A percentile compares a stretch with the other conserved stretches of the same genome.
These are phyloP conservation scores for Mycena maculata DNA, from an alignment of 768 basidiomycete genomes.

Conservation along the genomic window DNA sequence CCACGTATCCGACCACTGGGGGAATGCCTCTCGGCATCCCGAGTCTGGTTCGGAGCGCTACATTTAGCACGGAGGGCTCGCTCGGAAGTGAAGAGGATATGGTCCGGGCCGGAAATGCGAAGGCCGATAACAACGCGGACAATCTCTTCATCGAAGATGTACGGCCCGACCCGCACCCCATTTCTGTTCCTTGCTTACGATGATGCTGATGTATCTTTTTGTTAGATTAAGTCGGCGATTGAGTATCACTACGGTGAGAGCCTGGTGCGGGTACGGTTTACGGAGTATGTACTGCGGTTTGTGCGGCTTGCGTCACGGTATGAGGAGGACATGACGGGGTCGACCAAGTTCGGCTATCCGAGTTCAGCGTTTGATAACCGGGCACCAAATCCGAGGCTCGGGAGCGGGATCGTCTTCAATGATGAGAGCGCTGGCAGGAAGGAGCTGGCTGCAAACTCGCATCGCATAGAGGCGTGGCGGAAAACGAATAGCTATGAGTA, in stretches of 20 bases:
- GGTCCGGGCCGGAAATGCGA: constrained; percentile 61
- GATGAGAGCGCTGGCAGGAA: constrained; percentile 75
- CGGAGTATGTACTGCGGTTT: constrained; percentile 90
- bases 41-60: constrained; percentile 65
- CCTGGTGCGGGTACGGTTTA: constrained; percentile 87
- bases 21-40: constrained; percentile 56
- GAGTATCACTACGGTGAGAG: constrained; percentile 93
- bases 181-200: not conserved
- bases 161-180: constrained; percentile 45
- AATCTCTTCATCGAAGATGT: constrained; percentile 96
- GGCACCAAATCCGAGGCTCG: constrained; percentile 65
- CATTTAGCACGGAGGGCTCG: constrained; percentile 73
- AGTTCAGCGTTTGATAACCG: constrained; percentile 63
- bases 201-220: not conserved
- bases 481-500: constrained; percentile 84
- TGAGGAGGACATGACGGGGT: constrained; percentile 85
- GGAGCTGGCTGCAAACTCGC: constrained; percentile 81
- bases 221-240: constrained; percentile 87
- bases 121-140: constrained; percentile 74
- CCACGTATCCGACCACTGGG: constrained; percentile 60
- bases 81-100: constrained; percentile 77
- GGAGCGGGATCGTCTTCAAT: constrained; percentile 83
- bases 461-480: constrained; percentile 94
- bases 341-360: constrained; percentile 82
- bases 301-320: constrained; percentile 90